Percentiles rank a stretch among this genome's conserved stretches.
Conservation (phyloP, 768 basidiomycete genomes). For the Paxillus ammoniavirescens region DNA sequence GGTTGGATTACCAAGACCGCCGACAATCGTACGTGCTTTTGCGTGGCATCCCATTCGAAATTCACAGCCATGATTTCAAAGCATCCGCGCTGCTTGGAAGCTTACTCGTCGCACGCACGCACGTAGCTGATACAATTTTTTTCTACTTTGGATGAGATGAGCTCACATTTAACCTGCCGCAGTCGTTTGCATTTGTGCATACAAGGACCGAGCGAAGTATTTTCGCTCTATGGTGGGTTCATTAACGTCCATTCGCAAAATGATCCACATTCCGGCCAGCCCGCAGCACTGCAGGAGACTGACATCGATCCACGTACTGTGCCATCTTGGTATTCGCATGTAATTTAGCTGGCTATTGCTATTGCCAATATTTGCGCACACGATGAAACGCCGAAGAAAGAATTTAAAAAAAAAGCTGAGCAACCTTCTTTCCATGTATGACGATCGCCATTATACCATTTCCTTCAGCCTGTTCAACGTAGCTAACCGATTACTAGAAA, state of each 20-base stretch:
- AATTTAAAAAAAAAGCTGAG: background rate
- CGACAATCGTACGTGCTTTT: constrained; percentile 22
- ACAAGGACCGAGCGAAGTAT: constrained; percentile 6
- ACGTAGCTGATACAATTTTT: constrained; percentile 18
- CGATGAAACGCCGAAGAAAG: constrained; percentile 2
- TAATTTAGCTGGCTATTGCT: constrained; percentile 15
- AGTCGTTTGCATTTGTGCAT: background rate
- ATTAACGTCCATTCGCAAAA: constrained; percentile 18
- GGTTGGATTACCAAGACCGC: background rate
- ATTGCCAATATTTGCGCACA: constrained; percentile 14
- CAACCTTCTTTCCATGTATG: background rate
- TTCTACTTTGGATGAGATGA: constrained; percentile 5
- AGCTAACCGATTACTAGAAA: constrained; percentile 1
- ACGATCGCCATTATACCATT: constrained; percentile 4
- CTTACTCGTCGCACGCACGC: constrained; percentile 15
- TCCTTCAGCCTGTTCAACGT: background rate
- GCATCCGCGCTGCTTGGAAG: constrained; percentile 8
- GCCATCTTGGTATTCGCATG: constrained; percentile 5
- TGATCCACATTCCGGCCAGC: constrained; percentile 18
- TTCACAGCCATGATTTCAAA: constrained; percentile 8
- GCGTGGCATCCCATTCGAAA: constrained; percentile 1
- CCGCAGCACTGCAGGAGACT: constrained; percentile 4
- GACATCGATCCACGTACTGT: constrained; percentile 3
- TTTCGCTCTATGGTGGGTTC: constrained; percentile 1
- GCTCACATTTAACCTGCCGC: background rate